These are phyloP conservation scores for Chlamydomonas applanata DNA, from an alignment of 139 green algal species.

Conservation along the genomic window DNA sequence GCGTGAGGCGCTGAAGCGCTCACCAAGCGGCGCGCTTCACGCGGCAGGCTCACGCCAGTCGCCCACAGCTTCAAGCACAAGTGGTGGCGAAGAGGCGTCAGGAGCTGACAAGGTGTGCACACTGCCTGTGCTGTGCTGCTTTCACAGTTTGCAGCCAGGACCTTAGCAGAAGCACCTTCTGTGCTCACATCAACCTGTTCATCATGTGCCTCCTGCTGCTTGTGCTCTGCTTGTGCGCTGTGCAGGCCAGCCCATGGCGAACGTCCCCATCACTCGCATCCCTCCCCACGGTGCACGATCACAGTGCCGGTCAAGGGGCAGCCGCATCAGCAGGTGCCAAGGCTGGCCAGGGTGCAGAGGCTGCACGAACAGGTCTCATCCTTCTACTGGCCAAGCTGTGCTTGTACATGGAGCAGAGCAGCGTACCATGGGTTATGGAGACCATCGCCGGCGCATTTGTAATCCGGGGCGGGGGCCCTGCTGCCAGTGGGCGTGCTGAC, in stretches of 20 bases:
- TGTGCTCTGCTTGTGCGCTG: not conserved
- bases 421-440: conserved; percentile 63
- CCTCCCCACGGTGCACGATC: too few relatives aligned
- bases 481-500: not conserved
- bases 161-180: too few relatives aligned
- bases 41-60: not conserved
- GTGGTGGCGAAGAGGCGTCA: not conserved
- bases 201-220: too few relatives aligned
- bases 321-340: too few relatives aligned
- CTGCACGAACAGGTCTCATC: conserved; percentile 42
- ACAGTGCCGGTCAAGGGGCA: too few relatives aligned
- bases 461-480: conserved; percentile 59
- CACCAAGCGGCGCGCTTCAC: not conserved
- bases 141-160: too few relatives aligned
- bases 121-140: too few relatives aligned
- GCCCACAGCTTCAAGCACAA: not conserved
- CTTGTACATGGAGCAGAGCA: conserved; percentile 55
- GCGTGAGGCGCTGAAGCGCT: conserved; percentile 28
- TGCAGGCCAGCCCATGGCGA: not conserved
- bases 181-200: too few relatives aligned
- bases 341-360: too few relatives aligned
- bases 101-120: conserved; percentile 2
- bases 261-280: not conserved
- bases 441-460: conserved; percentile 54
- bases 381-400: conserved; percentile 72